Conservation (phyloP, 2,329 filamentous ascomycete genomes). For the Fusarium neocosmosporiellum region DNA sequence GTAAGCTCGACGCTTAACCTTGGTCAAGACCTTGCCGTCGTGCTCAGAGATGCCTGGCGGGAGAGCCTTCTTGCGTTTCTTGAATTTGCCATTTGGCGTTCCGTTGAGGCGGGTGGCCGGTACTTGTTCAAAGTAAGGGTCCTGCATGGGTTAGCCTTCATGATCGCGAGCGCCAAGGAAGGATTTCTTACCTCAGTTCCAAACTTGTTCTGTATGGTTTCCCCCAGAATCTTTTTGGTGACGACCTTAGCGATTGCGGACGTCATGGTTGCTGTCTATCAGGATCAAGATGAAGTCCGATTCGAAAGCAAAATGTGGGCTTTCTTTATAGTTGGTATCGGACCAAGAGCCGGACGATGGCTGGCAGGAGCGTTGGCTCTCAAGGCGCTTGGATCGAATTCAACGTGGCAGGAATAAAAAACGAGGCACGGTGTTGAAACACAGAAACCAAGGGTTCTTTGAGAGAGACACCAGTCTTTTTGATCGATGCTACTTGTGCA, state of each 20-base stretch:
- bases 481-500: constrained; percentile 6
- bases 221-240: constrained; percentile 67
- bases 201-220: constrained; percentile 67
- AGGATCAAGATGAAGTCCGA: not conserved
- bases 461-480: constrained; percentile 10
- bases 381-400: constrained; percentile 33
- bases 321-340: constrained; percentile 6
- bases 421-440: constrained; percentile 9
- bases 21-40: constrained; percentile 84
- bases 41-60: constrained; percentile 85
- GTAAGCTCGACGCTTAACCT: constrained; percentile 87
- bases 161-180: not conserved
- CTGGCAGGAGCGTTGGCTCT: constrained; percentile 36
- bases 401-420: constrained; percentile 19
- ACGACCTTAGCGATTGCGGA: constrained; percentile 64
- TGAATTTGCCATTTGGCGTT: constrained; percentile 75
- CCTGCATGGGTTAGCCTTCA: constrained; percentile 66
- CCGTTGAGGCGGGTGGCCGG: constrained; percentile 77
- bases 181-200: constrained; percentile 61
- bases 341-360: constrained; percentile 4
- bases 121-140: constrained; percentile 89
- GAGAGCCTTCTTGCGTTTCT: constrained; percentile 86
- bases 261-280: constrained; percentile 56
- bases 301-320: not conserved
- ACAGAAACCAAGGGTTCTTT: not conserved